Evolutionary conservation across 202 grass and related monocot genomes (phyloP).

Genomic region (Setaria viridis): DNA sequence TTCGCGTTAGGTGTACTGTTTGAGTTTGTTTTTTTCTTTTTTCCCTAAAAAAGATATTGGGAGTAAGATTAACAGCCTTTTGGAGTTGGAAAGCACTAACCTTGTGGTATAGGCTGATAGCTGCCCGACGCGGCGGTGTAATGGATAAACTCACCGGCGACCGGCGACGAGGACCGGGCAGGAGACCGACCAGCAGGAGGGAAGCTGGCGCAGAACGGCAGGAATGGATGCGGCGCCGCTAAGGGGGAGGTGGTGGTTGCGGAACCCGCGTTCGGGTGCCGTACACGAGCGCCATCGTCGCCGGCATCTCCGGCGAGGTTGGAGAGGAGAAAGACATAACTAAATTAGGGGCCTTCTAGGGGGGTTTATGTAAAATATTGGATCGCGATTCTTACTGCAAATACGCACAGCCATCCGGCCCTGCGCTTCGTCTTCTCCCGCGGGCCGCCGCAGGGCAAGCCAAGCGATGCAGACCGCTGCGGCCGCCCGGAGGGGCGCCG

Average conservation of each 20-base stretch:
- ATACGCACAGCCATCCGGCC: neutral
- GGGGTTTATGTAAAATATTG: neutral
- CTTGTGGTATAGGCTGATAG: no score
- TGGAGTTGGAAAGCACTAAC: no score
- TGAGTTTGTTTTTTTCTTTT: no score
- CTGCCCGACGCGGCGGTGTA: no score
- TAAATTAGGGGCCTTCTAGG: neutral
- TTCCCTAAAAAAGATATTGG: no score
- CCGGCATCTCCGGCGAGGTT: neutral
- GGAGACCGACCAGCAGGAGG: neutral
- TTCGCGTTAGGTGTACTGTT: no score
- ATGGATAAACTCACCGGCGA: no score
- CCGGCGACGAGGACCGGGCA: neutral
- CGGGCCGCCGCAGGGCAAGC: neutral
- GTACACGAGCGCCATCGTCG: neutral
- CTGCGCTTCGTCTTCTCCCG: neutral
- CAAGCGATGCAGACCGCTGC: slow-evolving; percentile 37
- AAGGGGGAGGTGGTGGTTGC: neutral
- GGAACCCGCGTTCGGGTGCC: neutral
- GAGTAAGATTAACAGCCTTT: no score
- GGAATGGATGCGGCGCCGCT: neutral
- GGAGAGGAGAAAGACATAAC: neutral
- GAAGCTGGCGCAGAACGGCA: neutral
- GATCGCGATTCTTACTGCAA: neutral
- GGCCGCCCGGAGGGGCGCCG: slow-evolving; percentile 8